Evolutionary conservation across 1,139 yeast genomes (phyloP), one percentile per base, ranked within the genome.

Genomic region (Nakaseomyces nivariensis): DNA sequence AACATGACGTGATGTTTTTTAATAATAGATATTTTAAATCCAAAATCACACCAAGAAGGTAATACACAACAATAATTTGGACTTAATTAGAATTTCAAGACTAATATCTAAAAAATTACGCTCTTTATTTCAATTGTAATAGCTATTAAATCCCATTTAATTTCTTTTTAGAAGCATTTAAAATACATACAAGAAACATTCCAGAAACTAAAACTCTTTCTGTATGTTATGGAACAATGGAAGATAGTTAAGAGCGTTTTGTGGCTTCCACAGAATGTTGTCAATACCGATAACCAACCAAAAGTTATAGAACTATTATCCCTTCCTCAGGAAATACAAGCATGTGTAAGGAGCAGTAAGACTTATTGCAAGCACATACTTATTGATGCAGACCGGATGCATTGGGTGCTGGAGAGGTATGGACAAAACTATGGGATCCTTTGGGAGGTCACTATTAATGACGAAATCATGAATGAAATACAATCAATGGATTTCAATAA

Each of bases 191-290:
- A 11, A 17, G 22, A 17, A 17, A 17, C 22, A 17, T 17, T 17
- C 22, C 22, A 17, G 22, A 17, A 17, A 2, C 3, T 17, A 17
- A 17, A 17, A 17, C 22, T 17, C 22, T 17, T 17, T 17, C 24
- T 24, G 43, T 10, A 40, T 31, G 51, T 38, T 47, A 58, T 58
- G 62, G 53, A 52, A 45, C 47, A 51, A 52, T 58, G 60, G 62
- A 47, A 48, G 47, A 43, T 56, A 43, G 34, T 53, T n/a, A 56
- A 52, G 13, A 49, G 53, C 27, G 44, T 51, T 43, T 42, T 36
- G 33, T 34, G 31, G 6, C 44, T 58, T 26, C 57, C 60, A 38
- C 48, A 46, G 37, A 45, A 46, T 22, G n/a, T 51, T 10, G 8
- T 40, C 2, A 29, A 51, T 10, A 50, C 54, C 43, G 31, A 42